These are phyloP conservation scores for Protomyces lactucae-debilis DNA, from an alignment of 1,139 yeast species.

Conservation along the genomic window DNA sequence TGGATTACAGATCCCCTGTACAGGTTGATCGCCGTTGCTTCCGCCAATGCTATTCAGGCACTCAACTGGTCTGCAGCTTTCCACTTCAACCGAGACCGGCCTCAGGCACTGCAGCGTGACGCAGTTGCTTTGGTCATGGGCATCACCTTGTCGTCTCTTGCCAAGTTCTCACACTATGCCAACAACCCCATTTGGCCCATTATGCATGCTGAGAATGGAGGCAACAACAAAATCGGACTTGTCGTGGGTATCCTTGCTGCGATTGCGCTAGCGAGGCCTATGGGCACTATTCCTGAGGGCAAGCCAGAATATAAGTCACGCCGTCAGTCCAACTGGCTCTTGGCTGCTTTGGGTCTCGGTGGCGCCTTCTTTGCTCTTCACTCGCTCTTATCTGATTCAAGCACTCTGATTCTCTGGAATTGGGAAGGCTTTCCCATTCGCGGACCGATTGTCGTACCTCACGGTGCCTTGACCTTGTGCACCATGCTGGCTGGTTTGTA, in stretches of 20 bases:
- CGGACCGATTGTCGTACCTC: constrained; percentile 89
- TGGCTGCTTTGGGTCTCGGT: constrained; percentile 69
- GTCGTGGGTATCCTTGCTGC: constrained; percentile 55
- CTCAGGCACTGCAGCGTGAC: constrained; percentile 49
- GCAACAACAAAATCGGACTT: constrained; percentile 71
- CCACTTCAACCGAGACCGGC: constrained; percentile 46
- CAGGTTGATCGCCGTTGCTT: constrained; percentile 60
- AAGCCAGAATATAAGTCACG: neutral
- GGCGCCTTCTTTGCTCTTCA: constrained; percentile 67
- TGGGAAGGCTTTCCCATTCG: constrained; percentile 89
- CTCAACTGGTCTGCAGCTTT: constrained; percentile 62
- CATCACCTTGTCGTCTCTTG: constrained; percentile 61
- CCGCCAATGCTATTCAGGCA: constrained; percentile 62
- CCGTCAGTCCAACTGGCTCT: constrained; percentile 26
- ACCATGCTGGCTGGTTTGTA: constrained; percentile 56
- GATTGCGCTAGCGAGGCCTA: constrained; percentile 41
- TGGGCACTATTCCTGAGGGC: neutral
- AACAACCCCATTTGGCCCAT: constrained; percentile 97
- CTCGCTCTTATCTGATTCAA: constrained; percentile 74
- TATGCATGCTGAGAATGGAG: constrained; percentile 80
- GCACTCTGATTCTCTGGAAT: constrained; percentile 80
- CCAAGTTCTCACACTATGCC: constrained; percentile 71
- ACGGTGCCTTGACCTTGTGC: constrained; percentile 63
- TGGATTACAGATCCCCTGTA: constrained; percentile 60
- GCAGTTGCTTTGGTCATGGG: constrained; percentile 67